phyloP scores from a whole-genome alignment of 371 early-diverging fungal genomes.

The Circinella minor region DNA sequence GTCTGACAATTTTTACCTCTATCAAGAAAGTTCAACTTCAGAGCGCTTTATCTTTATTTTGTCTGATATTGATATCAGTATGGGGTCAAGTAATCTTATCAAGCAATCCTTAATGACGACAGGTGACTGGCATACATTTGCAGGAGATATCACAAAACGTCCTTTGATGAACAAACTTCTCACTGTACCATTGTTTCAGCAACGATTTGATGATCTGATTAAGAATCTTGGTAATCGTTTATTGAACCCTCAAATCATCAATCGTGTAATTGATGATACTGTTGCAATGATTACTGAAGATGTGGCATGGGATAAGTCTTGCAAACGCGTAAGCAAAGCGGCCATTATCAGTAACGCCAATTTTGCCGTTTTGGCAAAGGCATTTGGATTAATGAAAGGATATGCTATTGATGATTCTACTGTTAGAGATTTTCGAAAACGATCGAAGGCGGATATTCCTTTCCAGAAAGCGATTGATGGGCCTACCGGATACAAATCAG shows the following conservation, averaged over 20 bases:
- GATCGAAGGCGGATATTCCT: not conserved
- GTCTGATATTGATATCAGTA: slow-evolving; percentile 38
- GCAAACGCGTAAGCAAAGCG: slow-evolving; percentile 22
- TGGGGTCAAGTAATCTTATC: slow-evolving; percentile 23
- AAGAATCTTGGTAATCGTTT: slow-evolving; percentile 21
- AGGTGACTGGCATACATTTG: slow-evolving; percentile 32
- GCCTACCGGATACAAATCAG: slow-evolving; percentile 11
- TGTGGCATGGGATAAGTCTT: slow-evolving; percentile 37
- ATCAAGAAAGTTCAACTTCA: slow-evolving; percentile 2
- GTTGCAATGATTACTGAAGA: slow-evolving; percentile 34
- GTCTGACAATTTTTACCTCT: slow-evolving; percentile 42
- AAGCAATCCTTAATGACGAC: slow-evolving; percentile 1
- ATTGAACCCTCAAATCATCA: slow-evolving; percentile 22
- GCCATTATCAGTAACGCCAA: not conserved
- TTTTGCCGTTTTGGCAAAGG: slow-evolving; percentile 1
- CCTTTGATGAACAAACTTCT: slow-evolving; percentile 8
- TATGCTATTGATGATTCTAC: slow-evolving; percentile 1
- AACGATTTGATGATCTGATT: slow-evolving; percentile 28
- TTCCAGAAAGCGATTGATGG: slow-evolving; percentile 26
- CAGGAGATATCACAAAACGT: slow-evolving; percentile 15
- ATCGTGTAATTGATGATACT: slow-evolving; percentile 27
- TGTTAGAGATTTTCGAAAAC: not conserved
- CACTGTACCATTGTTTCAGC: slow-evolving; percentile 24
- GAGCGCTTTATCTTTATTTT: slow-evolving; percentile 28
- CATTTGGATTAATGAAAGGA: slow-evolving; percentile 1